Evolutionary conservation across 352 stramenopile species (phyloP).

Genomic region (Phytophthora citrophthora): DNA sequence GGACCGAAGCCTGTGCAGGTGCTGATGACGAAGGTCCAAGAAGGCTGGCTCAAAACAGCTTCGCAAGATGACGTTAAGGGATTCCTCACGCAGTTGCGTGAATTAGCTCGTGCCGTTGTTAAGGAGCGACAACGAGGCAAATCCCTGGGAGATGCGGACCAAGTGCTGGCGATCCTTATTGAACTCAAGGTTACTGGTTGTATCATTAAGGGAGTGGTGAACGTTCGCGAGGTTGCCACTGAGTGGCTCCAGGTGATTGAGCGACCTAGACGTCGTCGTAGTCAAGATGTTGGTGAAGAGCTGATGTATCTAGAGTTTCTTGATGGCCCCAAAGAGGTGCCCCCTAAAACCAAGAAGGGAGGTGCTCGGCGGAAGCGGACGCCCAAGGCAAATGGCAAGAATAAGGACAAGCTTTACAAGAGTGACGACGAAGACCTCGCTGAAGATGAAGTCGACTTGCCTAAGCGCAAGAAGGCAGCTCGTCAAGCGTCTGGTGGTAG

Average conservation of each 20-base stretch:
- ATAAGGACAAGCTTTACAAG: slow-evolving; percentile 46
- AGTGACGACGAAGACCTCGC: slow-evolving; percentile 65
- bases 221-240: slow-evolving; percentile 74
- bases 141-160: slow-evolving; percentile 81
- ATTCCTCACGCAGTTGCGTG: slow-evolving; percentile 81
- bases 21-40: slow-evolving; percentile 90
- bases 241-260: slow-evolving; percentile 91
- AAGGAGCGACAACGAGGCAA: slow-evolving; percentile 87
- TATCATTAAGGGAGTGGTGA: slow-evolving; percentile 72
- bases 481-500: slow-evolving; percentile 38
- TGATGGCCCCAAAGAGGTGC: slow-evolving; percentile 67
- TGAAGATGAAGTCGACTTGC: slow-evolving; percentile 39
- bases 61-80: slow-evolving; percentile 83
- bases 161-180: slow-evolving; percentile 88
- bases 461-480: slow-evolving; percentile 46
- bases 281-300: slow-evolving; percentile 83
- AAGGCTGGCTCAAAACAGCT: slow-evolving; percentile 75
- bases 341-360: slow-evolving; percentile 48
- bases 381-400: slow-evolving; percentile 44
- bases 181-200: slow-evolving; percentile 89
- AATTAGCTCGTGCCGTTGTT: slow-evolving; percentile 81
- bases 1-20: slow-evolving; percentile 86
- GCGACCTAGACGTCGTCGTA: slow-evolving; percentile 83
- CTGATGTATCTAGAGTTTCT: slow-evolving; percentile 90
- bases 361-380: slow-evolving; percentile 40